Base-by-base conservation (phyloP, 2,329 filamentous ascomycete genomes). In the Penicillium nordicum region DNA sequence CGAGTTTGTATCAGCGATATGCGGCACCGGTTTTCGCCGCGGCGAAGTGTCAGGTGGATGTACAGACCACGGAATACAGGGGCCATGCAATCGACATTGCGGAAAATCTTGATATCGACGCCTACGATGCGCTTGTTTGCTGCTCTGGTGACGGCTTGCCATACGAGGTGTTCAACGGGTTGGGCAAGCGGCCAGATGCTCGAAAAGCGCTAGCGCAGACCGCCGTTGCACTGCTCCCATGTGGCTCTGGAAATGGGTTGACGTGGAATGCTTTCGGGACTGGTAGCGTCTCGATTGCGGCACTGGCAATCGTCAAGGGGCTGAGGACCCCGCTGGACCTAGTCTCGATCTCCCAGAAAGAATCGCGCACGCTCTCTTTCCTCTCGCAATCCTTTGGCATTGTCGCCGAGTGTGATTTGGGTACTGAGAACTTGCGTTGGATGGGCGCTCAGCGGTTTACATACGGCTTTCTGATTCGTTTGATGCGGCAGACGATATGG, bases 211-310 rank as follows among this genome's bases (percentile, higher is more conserved):
- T 99, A 58, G 77, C 80, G 23, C 89, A 87, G 67, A 77, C 97
- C 14, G 90, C 94, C 0, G 86, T 99, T 2, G 88, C 87, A 23
- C 90, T 96, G 69, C 81, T 99, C 36, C 94, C 94, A 1, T 96
- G 92, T 69, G 94, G 94, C 14, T 94, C 90, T 48, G 94, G 94
- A 6, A 99, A 99, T 72, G 94, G 90, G 23, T 89, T 97, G 86
- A 89, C 90, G 60, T 87, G 88, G 77, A 97, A 97, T 72, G 77
- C 95, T 45, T 91, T 90, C 63, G 94, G 93, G 5, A 92, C 92
- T 0, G 83, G 88, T 61, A 86, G 84, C 61, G 83, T 89, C 9
- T 89, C 86, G 57, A 73, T 90, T 44, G 91, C 92, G 0, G 90
- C 93, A 0, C 78, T 97, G 58, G 87, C 86, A 25, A 86, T 97